A percentile compares a stretch with the other conserved stretches of the same genome.
phyloP scores from a whole-genome alignment of 2,329 filamentous ascomycete species.

The Pseudogymnoascus sp. region DNA sequence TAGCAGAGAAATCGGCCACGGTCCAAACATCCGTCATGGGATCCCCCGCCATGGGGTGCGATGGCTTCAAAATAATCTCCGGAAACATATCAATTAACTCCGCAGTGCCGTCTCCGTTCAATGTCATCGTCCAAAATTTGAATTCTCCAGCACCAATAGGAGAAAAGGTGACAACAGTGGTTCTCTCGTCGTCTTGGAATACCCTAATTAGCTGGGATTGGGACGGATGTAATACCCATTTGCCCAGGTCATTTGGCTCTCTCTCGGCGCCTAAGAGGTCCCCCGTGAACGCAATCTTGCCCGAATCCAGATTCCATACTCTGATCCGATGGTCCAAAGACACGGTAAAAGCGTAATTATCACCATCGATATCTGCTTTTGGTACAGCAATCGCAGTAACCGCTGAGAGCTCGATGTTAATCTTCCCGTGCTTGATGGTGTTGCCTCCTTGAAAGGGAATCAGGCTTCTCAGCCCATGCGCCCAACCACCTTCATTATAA shows the following conservation, averaged over 20 bases:
- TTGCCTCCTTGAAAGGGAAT: constrained; percentile 58
- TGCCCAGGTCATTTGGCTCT: constrained; percentile 60
- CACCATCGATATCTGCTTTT: constrained; percentile 38
- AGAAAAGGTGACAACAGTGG: constrained; percentile 71
- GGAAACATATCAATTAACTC: constrained; percentile 67
- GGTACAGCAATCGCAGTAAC: constrained; percentile 53
- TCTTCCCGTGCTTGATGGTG: constrained; percentile 54
- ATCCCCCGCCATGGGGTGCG: constrained; percentile 58
- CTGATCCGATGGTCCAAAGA: constrained; percentile 83
- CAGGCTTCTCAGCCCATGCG: constrained; percentile 56
- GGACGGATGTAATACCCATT: constrained; percentile 70
- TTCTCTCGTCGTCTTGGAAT: constrained; percentile 49
- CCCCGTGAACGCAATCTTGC: constrained; percentile 65
- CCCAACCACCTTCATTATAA: constrained; percentile 67
- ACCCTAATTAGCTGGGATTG: constrained; percentile 71
- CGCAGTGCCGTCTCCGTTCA: constrained; percentile 51
- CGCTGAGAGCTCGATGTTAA: constrained; percentile 59
- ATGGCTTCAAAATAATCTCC: constrained; percentile 56
- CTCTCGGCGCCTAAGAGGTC: constrained; percentile 67
- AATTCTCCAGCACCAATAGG: constrained; percentile 83
- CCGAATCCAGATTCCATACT: constrained; percentile 81
- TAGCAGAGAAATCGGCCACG: constrained; percentile 65
- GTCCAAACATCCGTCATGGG: constrained; percentile 72
- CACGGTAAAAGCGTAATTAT: constrained; percentile 64
- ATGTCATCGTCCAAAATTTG: constrained; percentile 79